Evolutionary conservation across 2,329 filamentous ascomycete species (phyloP).

Genomic region (Setomelanomma holmii): DNA sequence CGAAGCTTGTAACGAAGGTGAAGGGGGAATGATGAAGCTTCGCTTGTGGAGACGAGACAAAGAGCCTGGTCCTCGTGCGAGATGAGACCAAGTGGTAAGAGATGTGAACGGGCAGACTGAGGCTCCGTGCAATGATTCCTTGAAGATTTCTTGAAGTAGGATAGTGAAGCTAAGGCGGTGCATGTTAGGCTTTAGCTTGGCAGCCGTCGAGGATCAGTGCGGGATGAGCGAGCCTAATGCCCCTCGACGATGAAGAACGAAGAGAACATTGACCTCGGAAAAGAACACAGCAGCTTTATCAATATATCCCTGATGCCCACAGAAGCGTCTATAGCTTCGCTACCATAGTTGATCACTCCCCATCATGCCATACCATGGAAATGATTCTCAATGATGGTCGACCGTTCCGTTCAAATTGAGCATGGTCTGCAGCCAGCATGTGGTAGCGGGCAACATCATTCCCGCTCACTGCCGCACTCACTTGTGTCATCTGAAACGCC

Average conservation of each 20-base stretch:
- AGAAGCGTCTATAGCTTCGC: too few species aligned
- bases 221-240: too few species aligned
- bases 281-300: too few species aligned
- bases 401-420: too few species aligned
- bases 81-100: constrained; percentile 33
- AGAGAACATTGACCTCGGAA: too few species aligned
- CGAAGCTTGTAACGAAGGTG: constrained; percentile 22
- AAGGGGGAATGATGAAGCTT: constrained; percentile 23
- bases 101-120: constrained; percentile 36
- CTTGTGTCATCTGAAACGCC: constrained; percentile 42
- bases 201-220: constrained; percentile 10
- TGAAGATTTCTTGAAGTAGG: constrained; percentile 41
- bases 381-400: too few species aligned
- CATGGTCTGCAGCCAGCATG: constrained; percentile 20
- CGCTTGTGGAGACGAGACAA: constrained; percentile 16
- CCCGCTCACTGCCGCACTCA: constrained; percentile 29
- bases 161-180: constrained; percentile 36
- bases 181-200: constrained; percentile 27
- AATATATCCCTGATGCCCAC: too few species aligned
- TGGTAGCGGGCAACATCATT: constrained; percentile 19
- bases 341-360: too few species aligned
- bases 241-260: too few species aligned
- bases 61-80: constrained; percentile 25
- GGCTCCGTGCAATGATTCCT: constrained; percentile 35
- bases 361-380: too few species aligned